A percentile compares a stretch with the other conserved stretches of the same genome.
Evolutionary conservation across 192 early-diverging fungal genomes (phyloP).

Genomic region (Linnemannia hyalina): DNA sequence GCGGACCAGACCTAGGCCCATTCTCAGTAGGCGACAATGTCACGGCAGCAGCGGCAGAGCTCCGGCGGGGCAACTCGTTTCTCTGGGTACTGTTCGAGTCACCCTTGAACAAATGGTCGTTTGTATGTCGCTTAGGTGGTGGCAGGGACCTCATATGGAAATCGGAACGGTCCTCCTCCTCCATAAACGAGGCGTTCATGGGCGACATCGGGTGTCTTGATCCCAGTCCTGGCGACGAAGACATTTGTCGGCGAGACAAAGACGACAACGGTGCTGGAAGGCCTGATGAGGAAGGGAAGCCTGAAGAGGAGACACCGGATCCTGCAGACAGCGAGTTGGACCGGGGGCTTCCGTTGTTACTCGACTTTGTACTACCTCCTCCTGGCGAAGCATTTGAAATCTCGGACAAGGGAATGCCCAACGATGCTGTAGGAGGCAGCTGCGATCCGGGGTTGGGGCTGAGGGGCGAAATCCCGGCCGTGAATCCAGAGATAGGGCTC

Average conservation of each 20-base stretch:
- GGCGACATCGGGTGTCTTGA: background rate
- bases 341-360: background rate
- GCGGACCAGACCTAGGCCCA: background rate
- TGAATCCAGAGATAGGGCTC: conserved; percentile 40
- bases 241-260: background rate
- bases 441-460: background rate
- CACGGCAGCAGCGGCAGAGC: conserved; percentile 41
- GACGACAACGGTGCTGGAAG: background rate
- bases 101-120: background rate
- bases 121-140: conserved; percentile 35
- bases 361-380: background rate
- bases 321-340: conserved; percentile 1
- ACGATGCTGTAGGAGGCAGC: background rate
- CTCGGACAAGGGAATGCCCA: background rate
- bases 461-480: background rate
- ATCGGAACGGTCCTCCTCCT: background rate
- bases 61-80: conserved; percentile 20
- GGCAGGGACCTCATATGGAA: conserved; percentile 20
- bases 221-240: background rate
- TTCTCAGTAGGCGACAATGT: background rate
- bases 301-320: background rate
- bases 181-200: background rate
- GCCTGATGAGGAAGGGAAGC: background rate
- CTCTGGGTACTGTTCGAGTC: background rate
- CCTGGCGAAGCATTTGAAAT: background rate